Evolutionary conservation across 345 rosid genomes (phyloP), one percentile per base, ranked within the genome.

Genomic region (Acer campestre): DNA sequence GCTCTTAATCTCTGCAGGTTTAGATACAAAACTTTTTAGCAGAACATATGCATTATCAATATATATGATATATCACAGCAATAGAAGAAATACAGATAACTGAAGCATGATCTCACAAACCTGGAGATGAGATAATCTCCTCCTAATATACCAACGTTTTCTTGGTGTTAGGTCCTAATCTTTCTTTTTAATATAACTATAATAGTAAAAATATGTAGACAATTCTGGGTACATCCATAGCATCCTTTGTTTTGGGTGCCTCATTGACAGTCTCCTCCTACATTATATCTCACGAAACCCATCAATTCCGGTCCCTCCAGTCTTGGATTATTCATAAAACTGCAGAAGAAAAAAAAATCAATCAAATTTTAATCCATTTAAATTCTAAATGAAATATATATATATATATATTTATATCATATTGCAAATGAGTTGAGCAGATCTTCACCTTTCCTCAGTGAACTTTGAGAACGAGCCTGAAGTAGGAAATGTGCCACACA

Each of bases 401-500:
- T 10, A 2, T 1, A 40, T 40, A 29, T 29, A 29, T 40, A 40
- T 40, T 7, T 7, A 7, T 42, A 23, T 55, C 1, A 38, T 17
- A 23, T 12, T 20, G 1, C 4, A 23, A 11, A n/a, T 20, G 25
- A 1, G 40, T 55, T 13, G 18, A 46, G 49, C 16, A 23, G 23
- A 61, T 75, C 17, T 61, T 72, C 51, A 90, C 97, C 93, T 92
- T 85, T 88, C 85, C 80, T 89, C 91, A 1, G 89, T 48, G 76
- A 92, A 86, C 83, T 86, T 89, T 35, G 94, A 81, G 83, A 92
- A 87, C 22, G 94, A 80, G 25, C 93, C 97, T 1, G 87, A 73
- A 13, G 91, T 84, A 1, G 97, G 94, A 16, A 92, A 83, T 10
- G 97, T 90, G 16, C 97, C 97, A 48, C 97, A 92, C 81, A 92